Percentiles rank a stretch among this genome's conserved stretches.
These are phyloP conservation scores for Tricharina praecox DNA, from an alignment of 495 filamentous ascomycete species.

Conservation along the genomic window DNA sequence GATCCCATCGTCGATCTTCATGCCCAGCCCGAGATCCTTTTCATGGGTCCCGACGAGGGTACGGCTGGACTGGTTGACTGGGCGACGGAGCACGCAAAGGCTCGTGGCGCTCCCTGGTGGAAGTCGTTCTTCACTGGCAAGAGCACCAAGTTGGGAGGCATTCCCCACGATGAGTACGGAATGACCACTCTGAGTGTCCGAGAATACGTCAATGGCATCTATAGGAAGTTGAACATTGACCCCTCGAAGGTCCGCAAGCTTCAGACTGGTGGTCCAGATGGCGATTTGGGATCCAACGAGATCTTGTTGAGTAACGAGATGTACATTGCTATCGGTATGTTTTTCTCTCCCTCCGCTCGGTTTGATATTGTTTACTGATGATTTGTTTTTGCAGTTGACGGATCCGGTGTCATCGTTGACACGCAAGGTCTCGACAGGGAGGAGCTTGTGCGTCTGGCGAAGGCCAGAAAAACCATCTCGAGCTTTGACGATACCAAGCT, in stretches of 20 bases:
- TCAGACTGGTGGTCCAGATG: constrained; percentile 94
- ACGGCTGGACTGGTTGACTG: constrained; percentile 93
- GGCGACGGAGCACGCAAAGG: constrained; percentile 86
- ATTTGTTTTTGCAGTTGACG: constrained; percentile 49
- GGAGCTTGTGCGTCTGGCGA: constrained; percentile 71
- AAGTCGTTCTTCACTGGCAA: constrained; percentile 99
- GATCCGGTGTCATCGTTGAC: constrained; percentile 85
- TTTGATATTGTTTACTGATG: too few species aligned
- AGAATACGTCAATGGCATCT: constrained; percentile 89
- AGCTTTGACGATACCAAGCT: constrained; percentile 75
- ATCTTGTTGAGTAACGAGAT: constrained; percentile 91
- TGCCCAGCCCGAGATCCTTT: constrained; percentile 85
- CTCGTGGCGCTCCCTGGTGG: constrained; percentile 89
- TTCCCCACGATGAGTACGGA: constrained; percentile 87
- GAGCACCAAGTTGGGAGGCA: constrained; percentile 85
- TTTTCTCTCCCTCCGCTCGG: too few species aligned
- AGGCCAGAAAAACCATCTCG: constrained; percentile 72
- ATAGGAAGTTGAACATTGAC: constrained; percentile 82
- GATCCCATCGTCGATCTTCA: constrained; percentile 93
- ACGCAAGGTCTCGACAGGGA: constrained; percentile 71
- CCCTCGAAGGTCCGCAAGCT: constrained; percentile 70
- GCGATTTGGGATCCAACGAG: constrained; percentile 93
- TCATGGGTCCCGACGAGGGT: constrained; percentile 98
- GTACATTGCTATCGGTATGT: constrained; percentile 54
- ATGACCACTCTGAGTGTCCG: constrained; percentile 97